Percentiles rank a stretch among this genome's conserved stretches.
phyloP scores from a whole-genome alignment of 805 yeast species.

The Pichia eremophila region DNA sequence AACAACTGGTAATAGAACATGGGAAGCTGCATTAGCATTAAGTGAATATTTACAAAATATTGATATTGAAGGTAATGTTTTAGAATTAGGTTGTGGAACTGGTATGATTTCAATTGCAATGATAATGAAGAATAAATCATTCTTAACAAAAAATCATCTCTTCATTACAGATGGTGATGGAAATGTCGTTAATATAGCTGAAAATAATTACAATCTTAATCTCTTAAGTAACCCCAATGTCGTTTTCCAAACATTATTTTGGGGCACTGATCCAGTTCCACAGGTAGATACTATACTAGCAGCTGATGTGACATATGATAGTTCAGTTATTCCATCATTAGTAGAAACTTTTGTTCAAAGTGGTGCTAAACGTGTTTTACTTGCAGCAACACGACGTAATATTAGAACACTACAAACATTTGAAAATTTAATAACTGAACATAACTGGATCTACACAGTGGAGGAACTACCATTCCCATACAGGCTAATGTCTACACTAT shows the following conservation, averaged over 20 bases:
- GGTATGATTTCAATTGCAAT: slow-evolving; percentile 61
- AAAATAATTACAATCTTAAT: slow-evolving; percentile 39
- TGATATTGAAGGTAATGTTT: slow-evolving; percentile 18
- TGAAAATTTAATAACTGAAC: slow-evolving; percentile 31
- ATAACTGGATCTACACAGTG: neutral
- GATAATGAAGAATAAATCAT: slow-evolving; percentile 17
- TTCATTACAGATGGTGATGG: slow-evolving; percentile 63
- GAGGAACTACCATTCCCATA: neutral
- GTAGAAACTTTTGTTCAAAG: slow-evolving; percentile 15
- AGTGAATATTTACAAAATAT: slow-evolving; percentile 36
- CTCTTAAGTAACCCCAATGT: slow-evolving; percentile 12
- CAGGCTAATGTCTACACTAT: neutral
- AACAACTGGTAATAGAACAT: slow-evolving; percentile 82
- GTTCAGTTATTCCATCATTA: slow-evolving; percentile 45
- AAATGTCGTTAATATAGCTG: slow-evolving; percentile 38
- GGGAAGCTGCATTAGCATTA: slow-evolving; percentile 83
- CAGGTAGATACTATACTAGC: slow-evolving; percentile 52
- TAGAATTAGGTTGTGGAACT: slow-evolving; percentile 88
- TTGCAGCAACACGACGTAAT: slow-evolving; percentile 75
- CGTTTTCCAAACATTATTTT: slow-evolving; percentile 43
- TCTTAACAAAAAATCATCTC: slow-evolving; percentile 13
- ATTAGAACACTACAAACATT: neutral
- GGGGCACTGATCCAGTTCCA: slow-evolving; percentile 41
- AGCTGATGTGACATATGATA: slow-evolving; percentile 85
- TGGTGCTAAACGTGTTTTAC: slow-evolving; percentile 14